These are phyloP conservation scores for Crepidotus variabilis DNA, from an alignment of 768 basidiomycete species.

Conservation along the genomic window DNA sequence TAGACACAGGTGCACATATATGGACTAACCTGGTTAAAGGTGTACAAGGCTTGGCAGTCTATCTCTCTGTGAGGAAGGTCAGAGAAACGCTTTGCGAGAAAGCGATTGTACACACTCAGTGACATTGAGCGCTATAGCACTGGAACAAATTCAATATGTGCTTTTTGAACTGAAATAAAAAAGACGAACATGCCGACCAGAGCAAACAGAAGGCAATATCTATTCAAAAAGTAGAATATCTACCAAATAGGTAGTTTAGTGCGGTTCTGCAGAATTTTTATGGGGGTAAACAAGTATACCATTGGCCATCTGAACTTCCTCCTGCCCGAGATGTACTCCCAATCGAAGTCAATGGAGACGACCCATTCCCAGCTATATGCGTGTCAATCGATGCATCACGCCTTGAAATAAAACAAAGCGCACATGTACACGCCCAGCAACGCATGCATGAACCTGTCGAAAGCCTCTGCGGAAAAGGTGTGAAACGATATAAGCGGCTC, in stretches of 20 bases:
- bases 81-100: not conserved
- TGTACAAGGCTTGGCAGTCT: slow-evolving; percentile 66
- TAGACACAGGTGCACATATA: slow-evolving; percentile 5
- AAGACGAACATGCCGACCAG: slow-evolving; percentile 63
- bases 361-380: slow-evolving; percentile 61
- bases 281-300: slow-evolving; percentile 30
- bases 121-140: slow-evolving; percentile 57
- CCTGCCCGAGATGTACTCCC: slow-evolving; percentile 53
- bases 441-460: slow-evolving; percentile 56
- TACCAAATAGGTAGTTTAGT: slow-evolving; percentile 17
- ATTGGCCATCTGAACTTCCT: slow-evolving; percentile 65
- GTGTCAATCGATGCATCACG: slow-evolving; percentile 8
- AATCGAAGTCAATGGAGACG: slow-evolving; percentile 61
- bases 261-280: not conserved
- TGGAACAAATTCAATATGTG: slow-evolving; percentile 20
- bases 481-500: not conserved
- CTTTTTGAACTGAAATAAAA: not conserved
- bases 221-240: slow-evolving; percentile 68
- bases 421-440: slow-evolving; percentile 60
- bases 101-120: slow-evolving; percentile 33
- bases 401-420: slow-evolving; percentile 16
- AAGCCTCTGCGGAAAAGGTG: slow-evolving; percentile 29
- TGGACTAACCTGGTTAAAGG: slow-evolving; percentile 51
- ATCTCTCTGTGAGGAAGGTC: slow-evolving; percentile 32
- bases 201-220: slow-evolving; percentile 62